Evolutionary conservation across 306 rosid species (phyloP).

Genomic region (Canavalia ensiformis): DNA sequence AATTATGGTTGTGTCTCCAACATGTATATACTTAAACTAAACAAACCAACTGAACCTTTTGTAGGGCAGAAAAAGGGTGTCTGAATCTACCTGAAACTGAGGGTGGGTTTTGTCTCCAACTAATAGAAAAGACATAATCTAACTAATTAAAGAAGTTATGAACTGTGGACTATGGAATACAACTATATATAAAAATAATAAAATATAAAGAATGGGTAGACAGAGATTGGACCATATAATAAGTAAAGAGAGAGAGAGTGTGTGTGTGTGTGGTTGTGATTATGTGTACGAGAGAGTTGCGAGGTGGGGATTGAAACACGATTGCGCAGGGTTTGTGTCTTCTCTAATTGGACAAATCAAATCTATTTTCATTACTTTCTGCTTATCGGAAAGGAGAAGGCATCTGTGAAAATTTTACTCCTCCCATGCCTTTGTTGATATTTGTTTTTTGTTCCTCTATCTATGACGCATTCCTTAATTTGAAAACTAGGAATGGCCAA

Average conservation of each 20-base stretch:
- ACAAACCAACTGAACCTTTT: slow-evolving; percentile 53
- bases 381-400: slow-evolving; percentile 59
- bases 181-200: slow-evolving; percentile 11
- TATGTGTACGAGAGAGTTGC: slow-evolving; percentile 27
- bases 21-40: slow-evolving; percentile 48
- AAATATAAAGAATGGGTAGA: slow-evolving; percentile 40
- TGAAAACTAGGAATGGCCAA: slow-evolving; percentile 61
- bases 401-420: slow-evolving; percentile 51
- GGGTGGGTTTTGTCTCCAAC: slow-evolving; percentile 80
- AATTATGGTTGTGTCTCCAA: slow-evolving; percentile 49
- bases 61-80: slow-evolving; percentile 60
- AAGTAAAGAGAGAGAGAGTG: slow-evolving; percentile 4
- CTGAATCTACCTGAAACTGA: slow-evolving; percentile 91
- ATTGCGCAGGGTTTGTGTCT: slow-evolving; percentile 46
- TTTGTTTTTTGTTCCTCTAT: slow-evolving; percentile 1
- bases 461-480: slow-evolving; percentile 38
- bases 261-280: slow-evolving; percentile 4
- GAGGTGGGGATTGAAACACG: slow-evolving; percentile 68
- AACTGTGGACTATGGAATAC: slow-evolving; percentile 33
- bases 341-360: slow-evolving; percentile 70
- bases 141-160: slow-evolving; percentile 40
- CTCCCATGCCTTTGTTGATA: not conserved
- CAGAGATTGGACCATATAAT: slow-evolving; percentile 45
- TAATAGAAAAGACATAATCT: slow-evolving; percentile 66
- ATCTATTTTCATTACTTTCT: slow-evolving; percentile 51